phyloP scores from a whole-genome alignment of 345 rosid genomes.

The Hypericum perforatum region DNA sequence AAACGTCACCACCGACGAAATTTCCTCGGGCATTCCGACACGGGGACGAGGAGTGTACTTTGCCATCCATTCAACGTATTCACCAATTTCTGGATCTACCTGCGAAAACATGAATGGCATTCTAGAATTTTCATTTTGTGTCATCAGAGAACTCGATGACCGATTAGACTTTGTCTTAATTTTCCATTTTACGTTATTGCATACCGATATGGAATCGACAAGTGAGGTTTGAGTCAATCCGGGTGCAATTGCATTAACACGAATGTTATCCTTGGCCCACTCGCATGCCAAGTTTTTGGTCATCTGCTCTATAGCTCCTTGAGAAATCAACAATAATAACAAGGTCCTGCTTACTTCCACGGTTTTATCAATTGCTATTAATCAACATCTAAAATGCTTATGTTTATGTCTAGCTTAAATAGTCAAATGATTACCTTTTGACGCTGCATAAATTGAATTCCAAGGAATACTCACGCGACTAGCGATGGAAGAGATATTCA shows the following conservation, averaged over 20 bases:
- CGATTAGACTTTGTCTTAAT: no score
- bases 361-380: no score
- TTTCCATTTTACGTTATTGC: no score
- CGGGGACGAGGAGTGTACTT: not conserved
- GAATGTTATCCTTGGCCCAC: conserved; percentile 1
- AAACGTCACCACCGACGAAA: not conserved
- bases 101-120: not conserved
- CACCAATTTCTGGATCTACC: not conserved
- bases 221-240: not conserved
- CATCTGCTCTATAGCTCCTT: not conserved
- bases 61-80: not conserved
- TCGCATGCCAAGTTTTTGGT: conserved; percentile 2
- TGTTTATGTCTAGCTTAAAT: no score
- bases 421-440: not conserved
- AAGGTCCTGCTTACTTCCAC: no score
- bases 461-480: not conserved
- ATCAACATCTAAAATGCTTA: no score
- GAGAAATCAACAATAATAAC: not conserved
- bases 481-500: not conserved
- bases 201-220: not conserved
- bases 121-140: no score
- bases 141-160: no score
- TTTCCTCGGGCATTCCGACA: not conserved
- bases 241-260: not conserved
- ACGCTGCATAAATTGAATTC: not conserved